Base-by-base conservation (phyloP, 495 filamentous ascomycete genomes). In the Penicillium angulare region DNA sequence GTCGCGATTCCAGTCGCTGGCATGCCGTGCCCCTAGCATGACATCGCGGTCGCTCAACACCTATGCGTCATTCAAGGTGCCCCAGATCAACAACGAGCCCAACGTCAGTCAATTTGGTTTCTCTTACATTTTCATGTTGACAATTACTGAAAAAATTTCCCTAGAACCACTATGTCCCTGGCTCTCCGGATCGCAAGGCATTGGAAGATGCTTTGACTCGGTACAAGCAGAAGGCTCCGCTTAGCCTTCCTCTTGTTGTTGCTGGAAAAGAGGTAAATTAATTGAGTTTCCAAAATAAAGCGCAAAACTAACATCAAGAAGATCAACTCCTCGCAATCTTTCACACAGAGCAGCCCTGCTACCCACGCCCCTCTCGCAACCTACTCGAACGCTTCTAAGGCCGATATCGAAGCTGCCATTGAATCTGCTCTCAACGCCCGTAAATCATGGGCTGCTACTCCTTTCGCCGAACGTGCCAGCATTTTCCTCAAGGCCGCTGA, bases 401-500 rank as follows among this genome's bases (percentile, higher is more conserved):
- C 81, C 41, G 81, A 95, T 49, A 87, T 97, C 48, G 73, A 77
- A 27, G 64, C 73, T 2, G 90, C 92, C 26, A 95, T 97, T 61
- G 79, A 86, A 12, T 77, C 88, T 24, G 92, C 91, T 5, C 79
- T 97, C 12, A 81, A 76, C 9, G 92, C 91, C 7, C 92, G 95
- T 71, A 74, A 82, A 34, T 75, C 80, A 33, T 97, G 91, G 91
- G 88, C 90, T 53, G 74, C 76, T 7, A 73, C 91, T 9, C 87
- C 90, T 7, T 97, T 97, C 57, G 82, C 86, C 20, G 90, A 95
- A 69, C 81, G 91, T 41, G 92, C 92, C n/a, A 89, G 91, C 51
- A 74, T 97, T 55, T 97, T 97, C 73, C 80, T 97, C 36, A 95
- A 95, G 74, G 91, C 91, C 1, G 91, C 91, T 9, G 91, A 96